Percentiles rank a stretch among this genome's conserved stretches.
phyloP scores from a whole-genome alignment of 306 rosid genomes.

The Lathyrus oleraceus region DNA sequence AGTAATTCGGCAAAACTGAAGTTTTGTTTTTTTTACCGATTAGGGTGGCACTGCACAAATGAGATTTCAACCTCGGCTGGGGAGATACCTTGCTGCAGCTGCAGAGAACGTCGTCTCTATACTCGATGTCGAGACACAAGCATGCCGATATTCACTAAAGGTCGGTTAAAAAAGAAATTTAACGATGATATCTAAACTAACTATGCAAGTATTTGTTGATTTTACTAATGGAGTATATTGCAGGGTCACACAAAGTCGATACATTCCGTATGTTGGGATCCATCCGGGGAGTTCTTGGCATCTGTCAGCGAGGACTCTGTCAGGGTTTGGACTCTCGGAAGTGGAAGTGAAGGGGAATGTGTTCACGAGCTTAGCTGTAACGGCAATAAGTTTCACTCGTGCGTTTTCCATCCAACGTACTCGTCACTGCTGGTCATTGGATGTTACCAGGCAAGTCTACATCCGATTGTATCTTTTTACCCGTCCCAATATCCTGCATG shows the following conservation, averaged over 20 bases:
- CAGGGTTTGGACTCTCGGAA: conserved; percentile 87
- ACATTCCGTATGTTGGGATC: conserved; percentile 89
- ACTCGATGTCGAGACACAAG: conserved; percentile 84
- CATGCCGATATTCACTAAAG: conserved; percentile 72
- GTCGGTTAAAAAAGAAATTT: conserved; percentile 36
- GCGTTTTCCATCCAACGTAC: conserved; percentile 88
- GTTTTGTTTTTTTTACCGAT: conserved; percentile 11
- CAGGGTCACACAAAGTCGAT: conserved; percentile 84
- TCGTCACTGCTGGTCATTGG: conserved; percentile 84
- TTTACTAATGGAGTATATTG: conserved; percentile 32
- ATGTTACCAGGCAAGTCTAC: conserved; percentile 82
- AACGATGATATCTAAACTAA: no score
- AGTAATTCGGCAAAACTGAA: background rate
- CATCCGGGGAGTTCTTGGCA: conserved; percentile 86
- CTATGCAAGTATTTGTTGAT: no score
- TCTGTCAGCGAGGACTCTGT: conserved; percentile 97
- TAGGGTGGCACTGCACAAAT: conserved; percentile 90
- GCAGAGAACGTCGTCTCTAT: conserved; percentile 87
- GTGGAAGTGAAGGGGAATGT: conserved; percentile 82
- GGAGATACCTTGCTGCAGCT: conserved; percentile 86
- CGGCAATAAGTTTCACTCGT: conserved; percentile 82
- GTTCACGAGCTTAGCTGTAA: conserved; percentile 88
- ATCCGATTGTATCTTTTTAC: background rate
- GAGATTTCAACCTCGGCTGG: conserved; percentile 95
- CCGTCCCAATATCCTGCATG: no score